Percentiles rank a stretch among this genome's conserved stretches.
phyloP scores from a whole-genome alignment of 2,329 filamentous ascomycete genomes.

The Diaporthe australafricana region DNA sequence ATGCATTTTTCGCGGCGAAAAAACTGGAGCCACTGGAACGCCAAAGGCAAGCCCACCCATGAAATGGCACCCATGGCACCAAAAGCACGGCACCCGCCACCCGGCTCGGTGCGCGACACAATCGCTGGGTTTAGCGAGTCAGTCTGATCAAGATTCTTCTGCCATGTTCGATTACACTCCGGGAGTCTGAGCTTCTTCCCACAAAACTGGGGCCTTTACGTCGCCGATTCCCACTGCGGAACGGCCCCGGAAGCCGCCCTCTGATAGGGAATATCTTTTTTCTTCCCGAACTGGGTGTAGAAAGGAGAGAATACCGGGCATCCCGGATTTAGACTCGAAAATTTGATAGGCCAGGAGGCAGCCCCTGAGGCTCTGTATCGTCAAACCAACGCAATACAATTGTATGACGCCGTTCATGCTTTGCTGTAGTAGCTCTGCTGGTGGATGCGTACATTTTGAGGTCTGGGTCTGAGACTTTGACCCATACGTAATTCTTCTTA shows the following conservation, averaged over 20 bases:
- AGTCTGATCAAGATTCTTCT: slow-evolving; percentile 2
- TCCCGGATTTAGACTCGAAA: background rate
- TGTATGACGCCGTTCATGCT: background rate
- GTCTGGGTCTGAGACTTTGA: background rate
- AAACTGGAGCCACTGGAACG: background rate
- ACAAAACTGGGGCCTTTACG: slow-evolving; percentile 15
- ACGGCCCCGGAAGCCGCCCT: background rate
- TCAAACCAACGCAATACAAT: background rate
- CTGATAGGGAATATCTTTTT: background rate
- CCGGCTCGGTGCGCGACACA: background rate
- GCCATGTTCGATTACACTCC: background rate
- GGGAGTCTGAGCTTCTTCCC: slow-evolving; percentile 1
- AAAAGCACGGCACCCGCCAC: background rate
- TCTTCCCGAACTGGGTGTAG: background rate
- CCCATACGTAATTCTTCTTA: background rate
- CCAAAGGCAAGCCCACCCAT: slow-evolving; percentile 1
- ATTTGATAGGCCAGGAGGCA: background rate
- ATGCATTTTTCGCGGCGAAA: slow-evolving; percentile 6
- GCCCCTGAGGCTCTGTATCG: slow-evolving; percentile 6
- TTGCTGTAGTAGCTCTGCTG: background rate
- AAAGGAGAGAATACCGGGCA: slow-evolving; percentile 2
- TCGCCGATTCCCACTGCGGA: slow-evolving; percentile 15
- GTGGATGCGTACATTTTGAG: background rate
- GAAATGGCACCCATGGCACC: background rate
- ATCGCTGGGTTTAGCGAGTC: background rate